These are phyloP conservation scores for Pichia sp. DNA, from an alignment of 1,139 yeast genomes.

Conservation along the genomic window DNA sequence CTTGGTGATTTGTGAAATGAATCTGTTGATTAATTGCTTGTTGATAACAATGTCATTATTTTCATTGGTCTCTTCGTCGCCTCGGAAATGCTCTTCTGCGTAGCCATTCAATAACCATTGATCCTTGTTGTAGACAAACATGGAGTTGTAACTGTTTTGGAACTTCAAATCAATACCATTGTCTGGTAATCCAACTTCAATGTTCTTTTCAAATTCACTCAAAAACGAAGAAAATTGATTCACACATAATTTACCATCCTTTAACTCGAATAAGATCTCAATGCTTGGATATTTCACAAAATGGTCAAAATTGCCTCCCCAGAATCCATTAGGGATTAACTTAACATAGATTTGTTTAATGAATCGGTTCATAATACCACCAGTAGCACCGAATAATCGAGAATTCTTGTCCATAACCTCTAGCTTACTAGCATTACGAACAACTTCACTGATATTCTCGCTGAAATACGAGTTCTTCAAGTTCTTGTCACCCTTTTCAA, in stretches of 20 bases:
- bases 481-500: constrained; percentile 13
- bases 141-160: constrained; percentile 28
- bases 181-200: constrained; percentile 25
- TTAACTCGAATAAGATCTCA: constrained; percentile 47
- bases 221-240: constrained; percentile 23
- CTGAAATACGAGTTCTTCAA: constrained; percentile 34
- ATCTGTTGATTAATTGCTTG: constrained; percentile 14
- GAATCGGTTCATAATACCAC: constrained; percentile 39
- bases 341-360: constrained; percentile 42
- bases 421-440: constrained; percentile 39
- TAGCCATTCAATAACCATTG: constrained; percentile 19
- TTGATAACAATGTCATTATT: constrained; percentile 10
- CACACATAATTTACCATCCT: constrained; percentile 32
- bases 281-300: constrained; percentile 43
- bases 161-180: constrained; percentile 26
- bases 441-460: constrained; percentile 40
- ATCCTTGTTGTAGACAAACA: constrained; percentile 21
- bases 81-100: constrained; percentile 8
- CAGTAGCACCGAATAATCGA: constrained; percentile 28
- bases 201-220: constrained; percentile 27
- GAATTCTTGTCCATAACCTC: constrained; percentile 33
- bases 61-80: neutral
- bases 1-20: constrained; percentile 15
- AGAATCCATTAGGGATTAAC: constrained; percentile 45
- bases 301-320: constrained; percentile 21